Base-by-base conservation (phyloP, 176 grass and related monocot species). In the Puya raimondii region DNA sequence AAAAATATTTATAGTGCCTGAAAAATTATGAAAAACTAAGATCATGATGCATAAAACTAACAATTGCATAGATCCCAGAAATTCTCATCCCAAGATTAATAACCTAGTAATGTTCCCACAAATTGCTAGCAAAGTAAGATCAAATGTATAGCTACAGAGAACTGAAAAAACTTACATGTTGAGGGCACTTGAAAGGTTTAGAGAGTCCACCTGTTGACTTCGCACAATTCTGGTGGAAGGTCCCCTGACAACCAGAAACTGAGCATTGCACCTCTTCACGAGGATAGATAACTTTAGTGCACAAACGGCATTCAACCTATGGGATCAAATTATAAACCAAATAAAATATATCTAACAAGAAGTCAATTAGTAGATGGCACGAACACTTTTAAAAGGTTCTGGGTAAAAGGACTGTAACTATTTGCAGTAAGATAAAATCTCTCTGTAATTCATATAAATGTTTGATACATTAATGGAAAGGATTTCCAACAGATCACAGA, bases 221-320 rank as follows among this genome's bases (percentile, higher is more conserved):
- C 14, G 64, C 84, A 72, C 91, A 95, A 49, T 26, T 77, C 50
- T 57, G 64, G 68, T 95, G 87, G 65, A 90, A 95, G n/a, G 50
- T 42, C 54, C 81, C 76, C 76, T 11, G 58, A 77, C 91, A 95
- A 23, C 73, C 65, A 48, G 9, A 58, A 79, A 95, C 84, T 2
- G 72, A 56, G 73, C 91, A 95, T 79, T 79, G 74, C 70, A 95
- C 54, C 82, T 82, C 79, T 72, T 95, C 87, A 73, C 73, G 79
- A 70, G 81, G 75, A 75, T 80, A 80, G 58, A 95, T 90, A 67
- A 68, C 75, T 78, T 53, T 90, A 68, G 33, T 81, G 79, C 91
- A 95, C 71, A 76, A 50, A 59, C 72, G 74, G n/a, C 91, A 95
- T 75, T 95, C 84, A n/a, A 83, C 75, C 91, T 95, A 77, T 72